Conservation (phyloP, 345 rosid genomes). For the Barbarea vulgaris region DNA sequence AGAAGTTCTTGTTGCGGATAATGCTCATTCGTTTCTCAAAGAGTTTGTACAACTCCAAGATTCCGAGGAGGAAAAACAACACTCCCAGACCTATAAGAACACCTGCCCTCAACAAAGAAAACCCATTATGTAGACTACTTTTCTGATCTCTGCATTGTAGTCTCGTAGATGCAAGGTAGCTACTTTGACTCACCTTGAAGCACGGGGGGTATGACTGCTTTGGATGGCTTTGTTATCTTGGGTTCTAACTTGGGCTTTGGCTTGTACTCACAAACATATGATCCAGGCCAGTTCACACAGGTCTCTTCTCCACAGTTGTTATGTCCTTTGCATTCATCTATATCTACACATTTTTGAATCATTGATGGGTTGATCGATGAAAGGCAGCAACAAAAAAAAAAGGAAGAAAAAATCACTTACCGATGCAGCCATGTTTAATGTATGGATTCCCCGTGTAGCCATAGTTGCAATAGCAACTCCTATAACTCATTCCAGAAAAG, state of each 20-base stretch:
- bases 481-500: slow-evolving; percentile 28
- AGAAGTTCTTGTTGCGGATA: slow-evolving; percentile 21
- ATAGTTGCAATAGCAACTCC: slow-evolving; percentile 36
- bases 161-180: no score
- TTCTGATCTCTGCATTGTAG: no score
- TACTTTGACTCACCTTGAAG: no score
- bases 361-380: background rate
- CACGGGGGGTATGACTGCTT: no score
- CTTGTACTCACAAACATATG: background rate
- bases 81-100: slow-evolving; percentile 30
- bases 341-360: slow-evolving; percentile 21
- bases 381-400: background rate
- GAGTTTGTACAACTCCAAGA: slow-evolving; percentile 25
- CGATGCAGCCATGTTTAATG: slow-evolving; percentile 40
- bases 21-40: no score
- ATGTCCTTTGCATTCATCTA: slow-evolving; percentile 28
- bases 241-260: no score
- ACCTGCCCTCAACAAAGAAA: slow-evolving; percentile 11
- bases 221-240: no score
- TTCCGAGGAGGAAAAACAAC: slow-evolving; percentile 19
- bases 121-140: no score
- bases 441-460: slow-evolving; percentile 53
- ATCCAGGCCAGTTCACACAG: background rate
- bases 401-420: slow-evolving; percentile 28
- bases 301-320: slow-evolving; percentile 21